A percentile compares a stretch with the other conserved stretches of the same genome.
Conservation (phyloP, 495 filamentous ascomycete species). For the Bryoglossum gracile region DNA sequence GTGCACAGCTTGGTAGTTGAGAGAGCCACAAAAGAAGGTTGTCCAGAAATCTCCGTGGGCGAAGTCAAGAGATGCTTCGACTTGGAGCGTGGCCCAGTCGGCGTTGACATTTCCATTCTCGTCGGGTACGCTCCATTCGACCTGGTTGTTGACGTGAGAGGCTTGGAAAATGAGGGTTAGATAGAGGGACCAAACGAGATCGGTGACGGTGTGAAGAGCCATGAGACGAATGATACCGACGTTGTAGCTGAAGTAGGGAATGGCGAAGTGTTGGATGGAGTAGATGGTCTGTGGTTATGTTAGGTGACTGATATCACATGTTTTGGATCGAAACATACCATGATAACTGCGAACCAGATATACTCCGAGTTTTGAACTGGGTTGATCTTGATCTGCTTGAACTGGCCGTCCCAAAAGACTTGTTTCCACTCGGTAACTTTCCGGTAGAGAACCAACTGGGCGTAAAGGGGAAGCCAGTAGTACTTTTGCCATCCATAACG, state of each 20-base stretch:
- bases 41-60: constrained; percentile 3
- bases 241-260: not conserved
- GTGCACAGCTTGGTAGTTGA: constrained; percentile 10
- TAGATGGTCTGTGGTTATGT: too few species aligned
- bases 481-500: not conserved
- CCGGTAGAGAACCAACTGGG: constrained; percentile 1
- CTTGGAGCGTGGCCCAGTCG: constrained; percentile 3
- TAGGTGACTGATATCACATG: too few species aligned
- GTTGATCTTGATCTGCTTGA: constrained; percentile 8
- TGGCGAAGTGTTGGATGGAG: not conserved
- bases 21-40: not conserved
- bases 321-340: not conserved
- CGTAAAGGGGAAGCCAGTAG: constrained; percentile 7
- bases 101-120: not conserved
- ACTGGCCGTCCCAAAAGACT: not conserved
- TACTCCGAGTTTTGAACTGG: not conserved
- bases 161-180: constrained; percentile 6
- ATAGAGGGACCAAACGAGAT: constrained; percentile 5
- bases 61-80: constrained; percentile 6
- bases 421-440: constrained; percentile 5
- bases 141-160: constrained; percentile 4
- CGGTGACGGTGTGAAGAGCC: not conserved
- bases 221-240: not conserved
- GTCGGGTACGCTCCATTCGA: not conserved
- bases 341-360: not conserved